Evolutionary conservation across 78 protist species (phyloP), one percentile per base, ranked within the genome.

Genomic region (Guillardia theta): DNA sequence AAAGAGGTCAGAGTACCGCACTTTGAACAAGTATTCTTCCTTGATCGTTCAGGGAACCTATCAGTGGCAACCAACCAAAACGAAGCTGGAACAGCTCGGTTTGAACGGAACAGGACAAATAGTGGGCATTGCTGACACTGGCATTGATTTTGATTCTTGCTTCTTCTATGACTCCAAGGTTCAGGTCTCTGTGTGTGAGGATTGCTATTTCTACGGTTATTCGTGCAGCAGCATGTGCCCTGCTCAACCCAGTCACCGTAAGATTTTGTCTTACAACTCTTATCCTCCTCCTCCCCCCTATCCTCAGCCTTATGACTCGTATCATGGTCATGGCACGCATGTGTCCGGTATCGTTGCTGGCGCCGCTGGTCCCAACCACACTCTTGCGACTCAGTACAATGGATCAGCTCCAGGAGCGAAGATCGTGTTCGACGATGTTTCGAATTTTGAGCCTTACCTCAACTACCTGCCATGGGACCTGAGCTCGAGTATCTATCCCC

Each of bases 291-390:
- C 39, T 58, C 27, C 21, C 21, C 39, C 70, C 70, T 9, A 30
- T 24, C 3, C 27, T 58, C 39, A 8, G 39, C 21, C 39, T 30
- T 15, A 30, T 27, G 8, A 80, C 50, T n/a, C 19, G 36, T 0
- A 15, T 44, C 62, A 44, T 44, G 95, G 95, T 18, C 95, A 94
- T 80, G 95, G 95, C 48, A 94, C 95, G 24, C 95, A 94, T 46
- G 92, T 80, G 6, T 64, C 80, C 0, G 95, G 95, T n/a, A 77
- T 21, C 36, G 21, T 53, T 22, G 44, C 33, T 21, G 95, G 95
- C 30, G 5, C 6, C 53, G 90, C 90, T 21, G 64, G 64, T 15
- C 24, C 45, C 37, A 22, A 0, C 36, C 46, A 27, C 33, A 30
- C 83, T 36, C 33, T 3, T 4, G 62, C 62, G 2, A 15, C 45